Percentiles rank a stretch among this genome's conserved stretches.
These are phyloP conservation scores for Sporothrix mexicana DNA, from an alignment of 2,329 filamentous ascomycete genomes.

Conservation along the genomic window DNA sequence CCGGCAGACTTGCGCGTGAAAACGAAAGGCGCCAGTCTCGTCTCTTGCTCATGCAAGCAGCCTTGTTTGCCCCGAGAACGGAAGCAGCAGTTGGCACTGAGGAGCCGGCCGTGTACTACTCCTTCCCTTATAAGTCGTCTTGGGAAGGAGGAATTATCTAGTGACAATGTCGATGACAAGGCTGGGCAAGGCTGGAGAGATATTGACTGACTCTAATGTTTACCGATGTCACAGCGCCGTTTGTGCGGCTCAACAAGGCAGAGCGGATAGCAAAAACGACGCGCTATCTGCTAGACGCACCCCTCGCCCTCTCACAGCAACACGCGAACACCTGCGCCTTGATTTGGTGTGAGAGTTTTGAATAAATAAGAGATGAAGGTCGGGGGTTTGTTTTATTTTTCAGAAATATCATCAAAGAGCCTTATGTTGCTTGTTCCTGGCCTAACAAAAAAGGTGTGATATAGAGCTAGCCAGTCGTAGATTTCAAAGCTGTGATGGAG, in stretches of 20 bases:
- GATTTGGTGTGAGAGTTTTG: not conserved
- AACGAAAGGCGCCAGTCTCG: no score
- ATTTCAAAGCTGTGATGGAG: not conserved
- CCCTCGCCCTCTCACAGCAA: not conserved
- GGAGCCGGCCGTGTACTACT: not conserved
- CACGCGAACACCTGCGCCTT: not conserved
- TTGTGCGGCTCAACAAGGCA: constrained; percentile 4
- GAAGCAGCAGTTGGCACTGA: not conserved
- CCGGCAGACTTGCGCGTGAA: no score
- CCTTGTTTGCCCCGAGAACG: not conserved
- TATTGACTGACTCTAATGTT: not conserved
- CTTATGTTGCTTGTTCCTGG: not conserved
- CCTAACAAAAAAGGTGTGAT: not conserved
- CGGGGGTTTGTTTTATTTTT: no score
- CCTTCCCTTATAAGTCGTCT: not conserved
- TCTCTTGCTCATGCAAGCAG: no score
- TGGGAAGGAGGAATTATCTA: not conserved
- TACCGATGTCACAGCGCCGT: not conserved
- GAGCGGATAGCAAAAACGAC: not conserved
- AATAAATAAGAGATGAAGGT: not conserved
- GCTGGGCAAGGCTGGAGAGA: not conserved
- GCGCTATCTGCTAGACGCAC: not conserved
- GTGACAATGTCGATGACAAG: not conserved
- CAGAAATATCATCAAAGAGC: not conserved
- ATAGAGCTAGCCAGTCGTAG: not conserved